Conservation (phyloP, 805 yeast genomes). For the Teunomyces kruisii region DNA sequence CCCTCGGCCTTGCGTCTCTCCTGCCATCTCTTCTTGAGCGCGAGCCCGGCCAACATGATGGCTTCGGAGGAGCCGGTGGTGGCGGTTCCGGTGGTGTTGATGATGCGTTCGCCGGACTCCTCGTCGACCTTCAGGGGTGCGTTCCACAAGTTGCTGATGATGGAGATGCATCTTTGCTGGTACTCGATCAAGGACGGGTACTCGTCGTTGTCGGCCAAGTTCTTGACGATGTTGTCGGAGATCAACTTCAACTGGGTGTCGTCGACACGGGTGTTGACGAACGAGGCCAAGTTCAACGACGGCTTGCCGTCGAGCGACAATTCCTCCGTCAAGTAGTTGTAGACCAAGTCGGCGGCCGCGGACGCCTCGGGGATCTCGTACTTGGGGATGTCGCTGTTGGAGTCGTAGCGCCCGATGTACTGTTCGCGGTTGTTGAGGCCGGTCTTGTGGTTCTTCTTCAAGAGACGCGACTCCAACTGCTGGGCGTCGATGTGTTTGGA, state of each 20-base stretch:
- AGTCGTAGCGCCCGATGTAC: constrained; percentile 30
- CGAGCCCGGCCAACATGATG: constrained; percentile 88
- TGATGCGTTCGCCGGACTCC: constrained; percentile 28
- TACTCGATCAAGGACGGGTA: constrained; percentile 81
- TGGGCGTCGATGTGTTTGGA: constrained; percentile 48
- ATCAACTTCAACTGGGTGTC: constrained; percentile 48
- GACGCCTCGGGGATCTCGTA: constrained; percentile 62
- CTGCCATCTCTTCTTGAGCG: constrained; percentile 91
- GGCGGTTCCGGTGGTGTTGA: constrained; percentile 72
- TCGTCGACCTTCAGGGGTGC: constrained; percentile 45
- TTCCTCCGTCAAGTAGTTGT: constrained; percentile 67
- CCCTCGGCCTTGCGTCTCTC: constrained; percentile 59
- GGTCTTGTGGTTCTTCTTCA: constrained; percentile 21
- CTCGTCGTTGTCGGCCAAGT: constrained; percentile 91
- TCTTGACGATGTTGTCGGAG: constrained; percentile 74
- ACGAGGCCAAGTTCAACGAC: constrained; percentile 80
- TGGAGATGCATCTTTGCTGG: constrained; percentile 80
- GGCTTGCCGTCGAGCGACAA: constrained; percentile 83
- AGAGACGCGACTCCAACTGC: constrained; percentile 33
- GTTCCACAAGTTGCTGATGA: constrained; percentile 78
- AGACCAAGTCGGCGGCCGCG: constrained; percentile 51
- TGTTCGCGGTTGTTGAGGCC: constrained; percentile 25
- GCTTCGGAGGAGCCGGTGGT: constrained; percentile 96
- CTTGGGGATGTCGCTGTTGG: constrained; percentile 47
- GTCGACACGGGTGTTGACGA: constrained; percentile 74